Percentiles rank a stretch among this genome's conserved stretches.
phyloP scores from a whole-genome alignment of 2,329 filamentous ascomycete genomes.

The Xylariaceae sp. region DNA sequence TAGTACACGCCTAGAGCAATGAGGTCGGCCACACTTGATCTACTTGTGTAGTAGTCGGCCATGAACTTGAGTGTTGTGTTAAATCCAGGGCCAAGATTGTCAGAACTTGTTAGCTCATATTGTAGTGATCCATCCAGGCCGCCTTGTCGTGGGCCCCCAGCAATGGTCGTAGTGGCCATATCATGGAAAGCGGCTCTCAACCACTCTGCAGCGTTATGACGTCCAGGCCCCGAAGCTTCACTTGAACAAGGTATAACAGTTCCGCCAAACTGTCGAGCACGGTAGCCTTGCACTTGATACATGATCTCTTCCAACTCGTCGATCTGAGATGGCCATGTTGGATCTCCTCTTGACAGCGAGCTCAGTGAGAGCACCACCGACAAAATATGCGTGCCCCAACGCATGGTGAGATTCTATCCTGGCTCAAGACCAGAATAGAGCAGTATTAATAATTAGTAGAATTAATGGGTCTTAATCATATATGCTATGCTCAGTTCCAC shows the following conservation, averaged over 20 bases:
- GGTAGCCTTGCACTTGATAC: constrained; percentile 62
- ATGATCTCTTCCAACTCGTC: constrained; percentile 70
- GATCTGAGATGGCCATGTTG: constrained; percentile 64
- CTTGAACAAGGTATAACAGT: constrained; percentile 63
- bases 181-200: constrained; percentile 67
- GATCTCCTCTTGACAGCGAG: constrained; percentile 49
- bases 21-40: constrained; percentile 61
- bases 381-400: constrained; percentile 34
- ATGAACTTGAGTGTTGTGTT: constrained; percentile 59
- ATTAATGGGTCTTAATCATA: constrained; percentile 15
- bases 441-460: constrained; percentile 18
- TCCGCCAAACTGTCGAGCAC: constrained; percentile 60
- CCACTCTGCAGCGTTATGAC: constrained; percentile 67
- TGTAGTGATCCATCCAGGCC: constrained; percentile 66
- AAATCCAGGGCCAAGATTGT: constrained; percentile 64
- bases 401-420: constrained; percentile 36
- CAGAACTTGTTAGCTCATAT: constrained; percentile 60
- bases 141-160: constrained; percentile 49
- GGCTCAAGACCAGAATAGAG: constrained; percentile 1
- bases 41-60: constrained; percentile 57
- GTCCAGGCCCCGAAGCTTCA: constrained; percentile 58
- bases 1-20: constrained; percentile 64
- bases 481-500: neutral
- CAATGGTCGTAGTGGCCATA: constrained; percentile 60
- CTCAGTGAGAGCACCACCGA: constrained; percentile 47